Conservation (phyloP, 106 monocot species). For the Dactylorhiza incarnata region DNA sequence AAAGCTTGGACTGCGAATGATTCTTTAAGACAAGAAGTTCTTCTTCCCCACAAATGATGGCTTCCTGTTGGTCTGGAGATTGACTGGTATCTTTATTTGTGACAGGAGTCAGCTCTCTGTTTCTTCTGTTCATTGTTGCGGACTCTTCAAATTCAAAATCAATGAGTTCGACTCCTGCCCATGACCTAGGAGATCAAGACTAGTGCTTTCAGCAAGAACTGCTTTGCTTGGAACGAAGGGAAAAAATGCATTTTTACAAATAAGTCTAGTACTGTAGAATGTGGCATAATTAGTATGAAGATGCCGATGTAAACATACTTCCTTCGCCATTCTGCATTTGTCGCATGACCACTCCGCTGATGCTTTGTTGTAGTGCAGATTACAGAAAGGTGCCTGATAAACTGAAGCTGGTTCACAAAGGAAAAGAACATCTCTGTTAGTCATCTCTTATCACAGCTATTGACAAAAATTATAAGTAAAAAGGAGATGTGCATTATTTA, state of each 20-base stretch:
- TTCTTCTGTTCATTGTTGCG: not conserved
- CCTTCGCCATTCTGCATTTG: not conserved
- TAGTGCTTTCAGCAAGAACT: not conserved
- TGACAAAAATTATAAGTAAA: no score
- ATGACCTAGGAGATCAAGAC: conserved; percentile 5
- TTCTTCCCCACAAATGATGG: not conserved
- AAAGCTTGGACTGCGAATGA: not conserved
- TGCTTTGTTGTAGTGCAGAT: conserved; percentile 1
- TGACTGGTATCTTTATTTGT: not conserved
- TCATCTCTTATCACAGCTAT: not conserved
- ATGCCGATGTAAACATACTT: not conserved
- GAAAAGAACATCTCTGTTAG: not conserved
- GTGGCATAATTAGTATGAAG: not conserved
- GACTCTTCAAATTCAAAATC: not conserved
- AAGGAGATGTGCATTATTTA: not conserved
- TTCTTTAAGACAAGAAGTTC: not conserved
- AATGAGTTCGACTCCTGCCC: conserved; percentile 1
- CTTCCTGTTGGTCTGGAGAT: not conserved
- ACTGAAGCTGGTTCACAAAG: conserved; percentile 4
- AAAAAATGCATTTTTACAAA: not conserved
- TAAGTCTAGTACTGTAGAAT: not conserved
- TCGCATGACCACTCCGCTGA: not conserved
- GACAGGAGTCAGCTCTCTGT: not conserved
- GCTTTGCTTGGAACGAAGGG: not conserved
- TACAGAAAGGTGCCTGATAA: conserved; percentile 1